A percentile compares a stretch with the other conserved stretches of the same genome.
These are phyloP conservation scores for Cladorrhinum sp. DNA, from an alignment of 2,329 filamentous ascomycete genomes.

Conservation along the genomic window DNA sequence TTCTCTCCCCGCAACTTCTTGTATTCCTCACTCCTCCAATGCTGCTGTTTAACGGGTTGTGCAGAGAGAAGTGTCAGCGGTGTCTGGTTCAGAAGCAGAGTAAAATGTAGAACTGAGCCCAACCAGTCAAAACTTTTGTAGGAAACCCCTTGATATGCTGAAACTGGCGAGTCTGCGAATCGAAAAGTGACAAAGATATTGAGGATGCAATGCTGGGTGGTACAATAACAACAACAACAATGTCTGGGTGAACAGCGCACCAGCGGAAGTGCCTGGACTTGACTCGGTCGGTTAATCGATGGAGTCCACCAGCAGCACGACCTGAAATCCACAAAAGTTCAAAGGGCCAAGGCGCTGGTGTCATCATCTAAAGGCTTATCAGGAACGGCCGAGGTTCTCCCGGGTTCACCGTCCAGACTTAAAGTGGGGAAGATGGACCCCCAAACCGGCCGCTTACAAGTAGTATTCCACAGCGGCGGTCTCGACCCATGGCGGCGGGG, in stretches of 20 bases:
- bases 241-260: too few species aligned
- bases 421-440: neutral
- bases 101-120: constrained; percentile 17
- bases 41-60: constrained; percentile 1
- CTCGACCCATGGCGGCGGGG: neutral
- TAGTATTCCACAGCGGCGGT: neutral
- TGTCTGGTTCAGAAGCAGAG: neutral
- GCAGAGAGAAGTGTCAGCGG: constrained; percentile 16
- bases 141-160: neutral
- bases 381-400: constrained; percentile 12
- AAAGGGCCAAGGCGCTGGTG: neutral
- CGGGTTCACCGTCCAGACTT: constrained; percentile 15
- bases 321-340: neutral
- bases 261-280: too few species aligned
- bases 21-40: neutral
- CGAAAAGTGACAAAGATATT: too few species aligned
- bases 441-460: neutral
- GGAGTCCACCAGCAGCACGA: neutral
- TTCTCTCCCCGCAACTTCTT: neutral
- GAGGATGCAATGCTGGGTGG: too few species aligned
- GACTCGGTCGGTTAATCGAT: neutral
- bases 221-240: too few species aligned
- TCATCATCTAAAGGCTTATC: neutral
- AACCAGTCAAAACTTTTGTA: constrained; percentile 14
- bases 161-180: neutral